Evolutionary conservation across 2,329 filamentous ascomycete species (phyloP), one percentile per base, ranked within the genome.

Genomic region (Penicillium sp.): DNA sequence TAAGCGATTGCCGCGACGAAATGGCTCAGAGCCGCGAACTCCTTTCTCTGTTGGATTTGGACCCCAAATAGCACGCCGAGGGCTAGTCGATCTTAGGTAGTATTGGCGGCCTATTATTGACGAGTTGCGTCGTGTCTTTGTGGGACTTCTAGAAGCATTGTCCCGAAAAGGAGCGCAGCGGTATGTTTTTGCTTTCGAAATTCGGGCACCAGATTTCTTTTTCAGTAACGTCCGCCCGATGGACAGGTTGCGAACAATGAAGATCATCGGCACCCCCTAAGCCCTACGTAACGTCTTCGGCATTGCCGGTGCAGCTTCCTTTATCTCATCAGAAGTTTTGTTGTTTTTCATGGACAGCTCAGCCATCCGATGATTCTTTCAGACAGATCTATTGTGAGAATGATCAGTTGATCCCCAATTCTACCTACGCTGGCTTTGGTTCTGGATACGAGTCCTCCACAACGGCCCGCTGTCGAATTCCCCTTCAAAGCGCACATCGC

Each of bases 371-470:
- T 27, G 18, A 22, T 13, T 7, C 5, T 36, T 38, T 39, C 9
- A 16, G 12, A 14, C 13, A 4, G 12, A 19, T 35, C 18, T n/a
- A 13, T 10, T 10, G 16, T 30, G 16, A 25, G 22, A 29, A 29
- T 12, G 16, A 46, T 8, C 8, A 13, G n/a, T 42, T 18, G 11
- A 13, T 37, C 38, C 30, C 34, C 36, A 33, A 11, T 27, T 31
- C 38, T 41, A 35, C 41, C 38, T 41, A 35, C 41, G 46, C 29
- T 53, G 25, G 30, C 38, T 29, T 36, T 41, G 27, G 30, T 35
- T 35, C 33, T 41, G 27, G 41, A 53, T 55, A 51, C 54, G 54
- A 53, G 36, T 42, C n/a, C n/a, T 28, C 33, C 19, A 14, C 29
- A 42, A 49, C 45, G 53, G 49, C 42, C 51, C 37, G 46, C 50